Base-by-base conservation (phyloP, 2,329 filamentous ascomycete species). In the Escovopsis sp. region DNA sequence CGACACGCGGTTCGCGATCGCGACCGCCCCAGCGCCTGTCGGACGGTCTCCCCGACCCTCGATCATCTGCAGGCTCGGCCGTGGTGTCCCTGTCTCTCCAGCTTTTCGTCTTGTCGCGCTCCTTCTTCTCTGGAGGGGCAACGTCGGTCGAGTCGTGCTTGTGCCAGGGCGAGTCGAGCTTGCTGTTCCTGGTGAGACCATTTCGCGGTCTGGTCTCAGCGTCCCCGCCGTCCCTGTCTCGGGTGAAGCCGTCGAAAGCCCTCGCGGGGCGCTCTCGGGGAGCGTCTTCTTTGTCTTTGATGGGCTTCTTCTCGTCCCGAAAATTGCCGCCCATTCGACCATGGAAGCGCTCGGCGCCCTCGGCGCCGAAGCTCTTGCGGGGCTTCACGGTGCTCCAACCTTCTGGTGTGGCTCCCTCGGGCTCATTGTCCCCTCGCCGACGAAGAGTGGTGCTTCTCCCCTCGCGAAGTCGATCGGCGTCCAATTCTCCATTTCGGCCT, bases 301-400 rank as follows among this genome's bases (percentile, higher is more conserved):
- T 51, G 15, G 62, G 56, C 32, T 60, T 61, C 35, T 62, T 60
- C 33, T 63, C 62, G 27, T 60, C 55, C 38, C 53, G 50, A 36
- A 55, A 57, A 40, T 51, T 60, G 46, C 66, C 67, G 27, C 71
- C 72, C 70, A 76, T 76, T 39, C 72, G 70, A 34, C 74, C 73
- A 37, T 74, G 70, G 43, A 81, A 80, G 36, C 76, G 70, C 53
- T 83, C 78, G 41, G 77, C 76, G 28, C 79, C 78, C 41, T 83
- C 78, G 37, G 73, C 66, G 14, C 78, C 76, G 50, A 82, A 76
- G 50, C 75, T 85, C 62, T 79, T 82, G 44, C 79, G 73, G 18
- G 78, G 74, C 48, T 81, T 81, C 27, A 80, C 76, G 18, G 68
- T 76, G 45, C 71, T 82, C 81, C 80, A 85, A 34, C 79, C 77